A percentile compares a stretch with the other conserved stretches of the same genome.
phyloP scores from a whole-genome alignment of 2,329 filamentous ascomycete genomes.

The Colletotrichum coccodes region DNA sequence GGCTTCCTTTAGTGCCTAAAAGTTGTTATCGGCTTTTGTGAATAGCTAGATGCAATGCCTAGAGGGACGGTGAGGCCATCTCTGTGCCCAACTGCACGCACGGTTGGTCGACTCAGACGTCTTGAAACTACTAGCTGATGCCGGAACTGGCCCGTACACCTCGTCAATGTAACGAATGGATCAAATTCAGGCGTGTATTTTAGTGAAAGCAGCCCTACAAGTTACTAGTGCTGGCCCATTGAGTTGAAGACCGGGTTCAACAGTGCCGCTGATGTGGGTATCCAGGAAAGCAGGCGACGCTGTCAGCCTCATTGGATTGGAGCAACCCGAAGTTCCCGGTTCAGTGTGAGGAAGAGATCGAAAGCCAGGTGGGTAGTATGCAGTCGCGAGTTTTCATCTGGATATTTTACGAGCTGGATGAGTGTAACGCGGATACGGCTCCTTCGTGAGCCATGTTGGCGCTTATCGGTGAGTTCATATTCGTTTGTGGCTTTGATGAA shows the following conservation, averaged over 20 bases:
- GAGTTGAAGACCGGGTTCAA: neutral
- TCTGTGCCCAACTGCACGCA: slow-evolving; percentile 30
- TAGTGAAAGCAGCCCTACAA: neutral
- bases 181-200: neutral
- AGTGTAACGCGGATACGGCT: neutral
- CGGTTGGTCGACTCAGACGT: slow-evolving; percentile 1
- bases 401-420: neutral
- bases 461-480: neutral
- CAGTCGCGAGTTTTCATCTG: neutral
- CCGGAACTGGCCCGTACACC: neutral
- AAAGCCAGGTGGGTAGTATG: neutral
- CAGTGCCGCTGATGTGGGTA: neutral
- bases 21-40: neutral
- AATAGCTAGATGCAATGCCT: neutral
- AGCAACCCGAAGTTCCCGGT: neutral
- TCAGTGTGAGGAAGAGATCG: too few relatives aligned
- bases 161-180: too few relatives aligned
- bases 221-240: too few relatives aligned
- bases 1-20: neutral
- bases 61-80: neutral
- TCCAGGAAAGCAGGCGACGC: too few relatives aligned
- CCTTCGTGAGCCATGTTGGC: neutral
- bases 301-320: too few relatives aligned
- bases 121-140: slow-evolving; percentile 19
- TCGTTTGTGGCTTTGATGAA: neutral